Evolutionary conservation across 768 basidiomycete species (phyloP).

Genomic region (Pulveroboletus sp.): DNA sequence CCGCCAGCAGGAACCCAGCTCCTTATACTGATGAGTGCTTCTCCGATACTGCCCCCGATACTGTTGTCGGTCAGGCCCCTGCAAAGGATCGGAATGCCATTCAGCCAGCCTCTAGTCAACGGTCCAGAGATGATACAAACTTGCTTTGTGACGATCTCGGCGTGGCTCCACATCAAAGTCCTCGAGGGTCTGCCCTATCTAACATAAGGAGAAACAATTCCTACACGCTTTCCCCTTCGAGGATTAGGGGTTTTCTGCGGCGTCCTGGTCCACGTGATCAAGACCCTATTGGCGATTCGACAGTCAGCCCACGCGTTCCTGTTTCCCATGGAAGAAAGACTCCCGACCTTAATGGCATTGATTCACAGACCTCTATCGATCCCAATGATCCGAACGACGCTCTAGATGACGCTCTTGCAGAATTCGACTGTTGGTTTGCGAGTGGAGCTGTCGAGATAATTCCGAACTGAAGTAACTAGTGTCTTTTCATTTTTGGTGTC

Average conservation of each 20-base stretch:
- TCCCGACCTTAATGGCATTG: not conserved
- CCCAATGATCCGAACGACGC: constrained; percentile 7
- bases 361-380: not conserved
- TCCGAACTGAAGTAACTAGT: constrained; percentile 12
- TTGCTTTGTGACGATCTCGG: not conserved
- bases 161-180: not conserved
- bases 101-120: constrained; percentile 5
- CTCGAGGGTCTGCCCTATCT: not conserved
- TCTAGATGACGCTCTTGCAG: constrained; percentile 50
- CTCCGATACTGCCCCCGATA: constrained; percentile 26
- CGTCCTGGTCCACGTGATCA: not conserved
- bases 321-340: not conserved
- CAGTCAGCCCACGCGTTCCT: not conserved
- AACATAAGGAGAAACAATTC: constrained; percentile 4
- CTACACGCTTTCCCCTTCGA: constrained; percentile 21
- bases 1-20: not conserved
- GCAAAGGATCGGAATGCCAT: not conserved
- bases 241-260: constrained; percentile 21
- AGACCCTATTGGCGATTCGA: not conserved
- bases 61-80: not conserved
- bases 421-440: constrained; percentile 64
- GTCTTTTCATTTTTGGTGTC: not conserved
- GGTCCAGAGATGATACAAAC: constrained; percentile 6
- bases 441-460: constrained; percentile 60
- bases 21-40: constrained; percentile 25